These are phyloP conservation scores for Cylindrodendrum hubeiense DNA, from an alignment of 2,329 filamentous ascomycete species.

Conservation along the genomic window DNA sequence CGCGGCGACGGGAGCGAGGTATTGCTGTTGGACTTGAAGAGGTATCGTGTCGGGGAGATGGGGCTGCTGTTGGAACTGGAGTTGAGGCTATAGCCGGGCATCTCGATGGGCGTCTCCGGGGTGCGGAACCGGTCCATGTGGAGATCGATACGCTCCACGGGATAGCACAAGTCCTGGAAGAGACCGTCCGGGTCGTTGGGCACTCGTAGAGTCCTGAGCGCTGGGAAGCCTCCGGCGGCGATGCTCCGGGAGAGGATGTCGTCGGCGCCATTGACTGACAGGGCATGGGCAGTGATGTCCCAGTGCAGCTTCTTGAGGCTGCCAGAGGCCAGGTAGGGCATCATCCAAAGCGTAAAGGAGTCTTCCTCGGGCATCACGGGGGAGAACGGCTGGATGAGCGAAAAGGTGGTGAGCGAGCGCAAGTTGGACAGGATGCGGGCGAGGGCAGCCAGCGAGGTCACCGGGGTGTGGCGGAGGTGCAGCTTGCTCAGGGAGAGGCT, in stretches of 20 bases:
- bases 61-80: slow-evolving; percentile 38
- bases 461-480: slow-evolving; percentile 67
- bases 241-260: slow-evolving; percentile 75
- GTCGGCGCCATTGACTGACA: slow-evolving; percentile 64
- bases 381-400: slow-evolving; percentile 66
- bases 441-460: slow-evolving; percentile 68
- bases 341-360: slow-evolving; percentile 68
- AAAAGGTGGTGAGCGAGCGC: slow-evolving; percentile 60
- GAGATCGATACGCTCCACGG: slow-evolving; percentile 66
- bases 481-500: slow-evolving; percentile 62
- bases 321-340: slow-evolving; percentile 71
- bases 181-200: slow-evolving; percentile 78
- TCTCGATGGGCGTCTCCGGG: slow-evolving; percentile 28
- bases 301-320: slow-evolving; percentile 70
- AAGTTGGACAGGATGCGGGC: slow-evolving; percentile 72
- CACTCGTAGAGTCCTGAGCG: slow-evolving; percentile 68
- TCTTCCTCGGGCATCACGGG: slow-evolving; percentile 68
- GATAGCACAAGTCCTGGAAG: slow-evolving; percentile 77
- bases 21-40: slow-evolving; percentile 53
- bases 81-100: slow-evolving; percentile 36
- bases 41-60: slow-evolving; percentile 39
- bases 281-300: slow-evolving; percentile 69
- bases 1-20: slow-evolving; percentile 45
- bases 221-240: slow-evolving; percentile 70
- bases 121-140: slow-evolving; percentile 61